Evolutionary conservation across 2,329 filamentous ascomycete genomes (phyloP).

Genomic region (Xylariaceae sp.): DNA sequence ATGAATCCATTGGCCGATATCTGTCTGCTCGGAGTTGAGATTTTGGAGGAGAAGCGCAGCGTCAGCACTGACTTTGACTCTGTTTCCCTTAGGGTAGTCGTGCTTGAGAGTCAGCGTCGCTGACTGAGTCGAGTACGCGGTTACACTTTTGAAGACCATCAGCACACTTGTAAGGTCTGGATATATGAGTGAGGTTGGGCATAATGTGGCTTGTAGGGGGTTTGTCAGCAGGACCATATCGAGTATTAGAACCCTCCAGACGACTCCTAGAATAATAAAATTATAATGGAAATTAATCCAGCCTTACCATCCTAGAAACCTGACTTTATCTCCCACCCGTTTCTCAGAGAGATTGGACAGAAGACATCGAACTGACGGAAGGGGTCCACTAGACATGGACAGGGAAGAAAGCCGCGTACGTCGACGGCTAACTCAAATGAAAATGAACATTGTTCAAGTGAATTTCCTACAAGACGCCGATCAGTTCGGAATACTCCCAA

Average conservation of each 20-base stretch:
- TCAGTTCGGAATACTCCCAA: background rate
- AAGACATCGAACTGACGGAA: conserved; percentile 67
- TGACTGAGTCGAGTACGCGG: conserved; percentile 52
- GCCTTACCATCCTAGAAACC: conserved; percentile 87
- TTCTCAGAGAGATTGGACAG: conserved; percentile 60
- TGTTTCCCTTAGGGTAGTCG: conserved; percentile 54
- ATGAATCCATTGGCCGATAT: conserved; percentile 85
- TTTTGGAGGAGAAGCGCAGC: conserved; percentile 70
- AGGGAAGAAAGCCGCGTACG: background rate
- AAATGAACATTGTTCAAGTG: background rate
- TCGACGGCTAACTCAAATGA: background rate
- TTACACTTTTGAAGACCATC: conserved; percentile 47
- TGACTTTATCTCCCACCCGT: conserved; percentile 73
- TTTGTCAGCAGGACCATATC: conserved; percentile 10
- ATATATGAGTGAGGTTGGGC: conserved; percentile 12
- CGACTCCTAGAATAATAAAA: conserved; percentile 2
- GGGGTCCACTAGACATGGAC: conserved; percentile 59
- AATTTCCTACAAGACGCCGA: background rate
- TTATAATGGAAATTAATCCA: background rate
- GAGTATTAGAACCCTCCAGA: conserved; percentile 4
- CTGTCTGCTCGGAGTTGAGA: conserved; percentile 64
- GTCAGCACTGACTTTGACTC: conserved; percentile 64
- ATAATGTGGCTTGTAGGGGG: background rate
- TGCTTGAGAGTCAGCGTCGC: conserved; percentile 72
- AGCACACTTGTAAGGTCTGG: conserved; percentile 21